phyloP scores from a whole-genome alignment of 2,329 filamentous ascomycete species.

The Blastomyces parvus region DNA sequence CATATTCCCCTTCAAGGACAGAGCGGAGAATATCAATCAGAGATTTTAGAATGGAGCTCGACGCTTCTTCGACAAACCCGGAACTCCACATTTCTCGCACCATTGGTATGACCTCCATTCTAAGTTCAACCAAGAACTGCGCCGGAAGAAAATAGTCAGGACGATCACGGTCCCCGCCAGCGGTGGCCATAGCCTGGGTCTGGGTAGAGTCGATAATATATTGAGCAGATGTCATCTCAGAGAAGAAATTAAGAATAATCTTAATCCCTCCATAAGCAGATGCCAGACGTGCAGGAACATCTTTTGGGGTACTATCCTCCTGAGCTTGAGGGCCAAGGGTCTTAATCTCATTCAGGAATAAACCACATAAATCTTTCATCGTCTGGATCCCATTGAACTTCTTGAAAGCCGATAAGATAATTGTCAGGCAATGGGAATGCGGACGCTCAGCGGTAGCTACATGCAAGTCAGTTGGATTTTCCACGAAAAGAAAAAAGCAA shows the following conservation, averaged over 20 bases:
- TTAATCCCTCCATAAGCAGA: constrained; percentile 57
- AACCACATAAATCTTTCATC: constrained; percentile 61
- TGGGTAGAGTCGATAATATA: constrained; percentile 67
- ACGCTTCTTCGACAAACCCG: constrained; percentile 68
- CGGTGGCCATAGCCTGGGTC: constrained; percentile 45
- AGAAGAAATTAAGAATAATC: constrained; percentile 75
- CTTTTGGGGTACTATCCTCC: constrained; percentile 32
- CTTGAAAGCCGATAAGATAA: constrained; percentile 81
- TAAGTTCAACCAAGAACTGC: constrained; percentile 79
- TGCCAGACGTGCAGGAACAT: constrained; percentile 36
- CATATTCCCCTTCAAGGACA: constrained; percentile 67
- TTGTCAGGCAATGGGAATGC: constrained; percentile 48
- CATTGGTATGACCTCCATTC: constrained; percentile 67
- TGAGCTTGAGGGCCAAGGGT: constrained; percentile 36
- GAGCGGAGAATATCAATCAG: constrained; percentile 75
- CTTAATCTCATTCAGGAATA: constrained; percentile 54
- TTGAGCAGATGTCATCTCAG: constrained; percentile 65
- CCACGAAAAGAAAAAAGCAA: background rate
- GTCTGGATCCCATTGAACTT: constrained; percentile 64
- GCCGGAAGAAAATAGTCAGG: constrained; percentile 55
- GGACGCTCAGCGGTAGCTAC: constrained; percentile 41
- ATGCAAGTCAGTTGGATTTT: constrained; percentile 10
- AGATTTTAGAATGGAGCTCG: constrained; percentile 64
- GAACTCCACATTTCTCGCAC: constrained; percentile 78
- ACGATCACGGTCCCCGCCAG: constrained; percentile 47